A percentile compares a stretch with the other conserved stretches of the same genome.
Evolutionary conservation across 306 rosid genomes (phyloP).

Genomic region (Styphnolobium japonicum): DNA sequence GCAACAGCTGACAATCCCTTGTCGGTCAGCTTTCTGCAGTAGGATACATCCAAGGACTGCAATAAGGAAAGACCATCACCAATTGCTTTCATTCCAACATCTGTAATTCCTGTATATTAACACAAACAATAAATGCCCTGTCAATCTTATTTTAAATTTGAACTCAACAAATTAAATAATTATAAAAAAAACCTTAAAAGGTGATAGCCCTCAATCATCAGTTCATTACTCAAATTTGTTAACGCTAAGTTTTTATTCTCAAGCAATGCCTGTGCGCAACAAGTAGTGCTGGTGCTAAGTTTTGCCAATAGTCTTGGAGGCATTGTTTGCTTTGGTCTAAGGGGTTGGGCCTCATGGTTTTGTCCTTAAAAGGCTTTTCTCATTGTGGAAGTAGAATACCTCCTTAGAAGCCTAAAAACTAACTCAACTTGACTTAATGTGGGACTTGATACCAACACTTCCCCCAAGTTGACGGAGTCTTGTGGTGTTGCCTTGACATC

Average conservation of each 20-base stretch:
- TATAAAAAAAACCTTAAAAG: background rate
- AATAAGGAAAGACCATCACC: conserved; percentile 71
- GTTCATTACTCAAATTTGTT: conserved; percentile 9
- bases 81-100: conserved; percentile 65
- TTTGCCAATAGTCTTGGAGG: too few relatives aligned
- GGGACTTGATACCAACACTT: too few relatives aligned
- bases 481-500: too few relatives aligned
- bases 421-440: too few relatives aligned
- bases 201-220: background rate
- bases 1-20: conserved; percentile 84
- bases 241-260: background rate
- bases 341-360: too few relatives aligned
- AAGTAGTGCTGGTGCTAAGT: too few relatives aligned
- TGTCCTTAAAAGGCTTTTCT: too few relatives aligned
- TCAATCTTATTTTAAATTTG: background rate
- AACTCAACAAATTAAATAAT: background rate
- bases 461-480: too few relatives aligned
- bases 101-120: conserved; percentile 68
- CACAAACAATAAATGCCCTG: background rate
- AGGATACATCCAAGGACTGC: conserved; percentile 76
- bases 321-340: too few relatives aligned
- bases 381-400: too few relatives aligned
- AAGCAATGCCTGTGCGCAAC: too few relatives aligned
- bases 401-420: too few relatives aligned
- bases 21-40: conserved; percentile 84